A percentile compares a stretch with the other conserved stretches of the same genome.
phyloP scores from a whole-genome alignment of 202 grass and related monocot genomes.

The Bolboschoenoplectus hybrid region DNA sequence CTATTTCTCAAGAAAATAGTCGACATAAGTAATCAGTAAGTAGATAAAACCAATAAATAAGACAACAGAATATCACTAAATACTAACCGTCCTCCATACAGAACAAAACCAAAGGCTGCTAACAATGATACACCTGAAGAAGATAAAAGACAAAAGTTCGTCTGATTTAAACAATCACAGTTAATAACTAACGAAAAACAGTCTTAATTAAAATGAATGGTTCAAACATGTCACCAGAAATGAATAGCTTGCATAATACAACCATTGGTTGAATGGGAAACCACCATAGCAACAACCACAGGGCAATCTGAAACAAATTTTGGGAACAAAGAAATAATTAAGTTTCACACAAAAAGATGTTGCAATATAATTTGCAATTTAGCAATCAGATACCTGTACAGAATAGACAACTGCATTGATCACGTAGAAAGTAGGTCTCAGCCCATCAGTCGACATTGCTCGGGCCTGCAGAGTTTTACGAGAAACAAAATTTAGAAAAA shows the following conservation, averaged over 20 bases:
- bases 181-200: neutral
- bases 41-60: neutral
- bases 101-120: slow-evolving; percentile 32
- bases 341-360: neutral
- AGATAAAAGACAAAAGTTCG: neutral
- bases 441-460: slow-evolving; percentile 55
- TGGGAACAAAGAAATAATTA: slow-evolving; percentile 18
- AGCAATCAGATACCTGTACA: slow-evolving; percentile 44
- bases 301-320: slow-evolving; percentile 27
- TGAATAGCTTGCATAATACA: slow-evolving; percentile 53
- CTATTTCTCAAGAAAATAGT: neutral
- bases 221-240: slow-evolving; percentile 53
- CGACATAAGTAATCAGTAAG: neutral
- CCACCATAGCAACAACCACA: slow-evolving; percentile 38
- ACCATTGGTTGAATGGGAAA: slow-evolving; percentile 37
- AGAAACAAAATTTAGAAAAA: slow-evolving; percentile 28
- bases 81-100: slow-evolving; percentile 34
- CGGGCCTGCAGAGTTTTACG: slow-evolving; percentile 47
- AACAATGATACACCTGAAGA: slow-evolving; percentile 34
- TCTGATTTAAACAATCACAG: neutral
- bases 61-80: neutral
- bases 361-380: neutral
- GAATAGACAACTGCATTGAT: slow-evolving; percentile 56
- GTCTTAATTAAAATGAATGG: slow-evolving; percentile 23
- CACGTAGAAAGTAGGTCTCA: slow-evolving; percentile 55